Evolutionary conservation across 495 filamentous ascomycete species (phyloP), one percentile per base, ranked within the genome.

Genomic region (Penicillium ochrochloron): DNA sequence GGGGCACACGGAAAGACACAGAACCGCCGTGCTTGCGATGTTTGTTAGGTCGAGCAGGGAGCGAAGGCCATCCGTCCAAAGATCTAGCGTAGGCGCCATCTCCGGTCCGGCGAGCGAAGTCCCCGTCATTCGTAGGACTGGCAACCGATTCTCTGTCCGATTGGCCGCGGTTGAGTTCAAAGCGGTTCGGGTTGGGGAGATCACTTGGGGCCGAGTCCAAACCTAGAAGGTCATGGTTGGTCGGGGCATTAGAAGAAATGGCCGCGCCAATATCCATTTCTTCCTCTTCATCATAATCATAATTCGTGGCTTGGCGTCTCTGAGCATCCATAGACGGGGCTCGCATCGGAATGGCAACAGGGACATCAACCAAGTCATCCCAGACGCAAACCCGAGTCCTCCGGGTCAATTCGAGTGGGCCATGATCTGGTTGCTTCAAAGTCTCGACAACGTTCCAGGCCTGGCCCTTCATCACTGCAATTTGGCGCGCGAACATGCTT

Each of bases 361-460:
- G 95, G 11, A 99, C 90, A 66, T 99, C 96, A 37, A 98, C 96
- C 19, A 97, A 77, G 70, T 99, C 95, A 75, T 99, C 95, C 96
- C 96, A 99, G 15, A 99, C 93, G 70, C 93, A 96, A 35, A 98
- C 93, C 69, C 94, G 86, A 17, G 92, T 88, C 68, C 95, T 83
- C 66, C 95, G 85, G 21, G 94, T 97, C 62, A 99, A 83, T 76
- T 99, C 95, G 19, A 99, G 81, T 2, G 95, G 95, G 2, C 95
- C 95, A 67, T 97, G 94, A 74, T 97, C 96, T 1, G 85, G 83
- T 5, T 89, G 90, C 72, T 99, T 99, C 57, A 99, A 81, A 12
- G 94, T 97, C 79, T 99, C 95, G 10, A 99, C 93, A 3, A 99
- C 95, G 75, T 99, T 99, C 92, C 94, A 99, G 10, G 96, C 95